Evolutionary conservation across 148 eudicot species (phyloP).

Genomic region (Silene latifolia): DNA sequence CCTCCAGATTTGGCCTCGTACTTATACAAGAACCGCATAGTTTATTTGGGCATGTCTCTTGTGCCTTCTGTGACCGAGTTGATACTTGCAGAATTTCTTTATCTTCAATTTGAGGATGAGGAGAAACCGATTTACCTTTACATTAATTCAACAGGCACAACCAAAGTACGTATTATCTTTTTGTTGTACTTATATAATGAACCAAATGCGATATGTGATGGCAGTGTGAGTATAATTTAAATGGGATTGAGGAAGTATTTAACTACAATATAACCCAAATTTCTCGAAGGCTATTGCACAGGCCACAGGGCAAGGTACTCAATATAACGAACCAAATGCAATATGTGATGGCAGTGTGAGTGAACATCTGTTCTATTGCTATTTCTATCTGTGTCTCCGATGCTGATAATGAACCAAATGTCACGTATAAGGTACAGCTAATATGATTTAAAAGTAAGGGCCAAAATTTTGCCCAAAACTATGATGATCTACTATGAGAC

Average conservation of each 20-base stretch:
- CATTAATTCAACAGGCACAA: slow-evolving; percentile 86
- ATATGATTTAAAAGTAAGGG: background rate
- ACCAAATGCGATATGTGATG: no score
- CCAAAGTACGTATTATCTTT: slow-evolving; percentile 44
- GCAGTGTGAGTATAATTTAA: background rate
- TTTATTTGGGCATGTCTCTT: slow-evolving; percentile 81
- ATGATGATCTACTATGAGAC: background rate
- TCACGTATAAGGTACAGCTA: background rate
- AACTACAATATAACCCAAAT: no score
- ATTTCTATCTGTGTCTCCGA: background rate
- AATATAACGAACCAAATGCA: background rate
- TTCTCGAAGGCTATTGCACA: background rate
- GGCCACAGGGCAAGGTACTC: no score
- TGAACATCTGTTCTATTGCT: background rate
- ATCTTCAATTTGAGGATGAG: slow-evolving; percentile 73
- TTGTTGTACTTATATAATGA: background rate
- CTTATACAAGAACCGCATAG: slow-evolving; percentile 73
- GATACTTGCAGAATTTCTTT: slow-evolving; percentile 75
- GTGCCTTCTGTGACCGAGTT: slow-evolving; percentile 68
- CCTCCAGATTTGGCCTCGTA: slow-evolving; percentile 96
- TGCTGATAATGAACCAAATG: background rate
- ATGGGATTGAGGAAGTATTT: background rate
- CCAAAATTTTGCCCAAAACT: background rate
- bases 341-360: background rate
- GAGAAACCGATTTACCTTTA: slow-evolving; percentile 86